Percentiles rank a stretch among this genome's conserved stretches.
Evolutionary conservation across 495 filamentous ascomycete genomes (phyloP).

Genomic region (Penicillium roqueforti): DNA sequence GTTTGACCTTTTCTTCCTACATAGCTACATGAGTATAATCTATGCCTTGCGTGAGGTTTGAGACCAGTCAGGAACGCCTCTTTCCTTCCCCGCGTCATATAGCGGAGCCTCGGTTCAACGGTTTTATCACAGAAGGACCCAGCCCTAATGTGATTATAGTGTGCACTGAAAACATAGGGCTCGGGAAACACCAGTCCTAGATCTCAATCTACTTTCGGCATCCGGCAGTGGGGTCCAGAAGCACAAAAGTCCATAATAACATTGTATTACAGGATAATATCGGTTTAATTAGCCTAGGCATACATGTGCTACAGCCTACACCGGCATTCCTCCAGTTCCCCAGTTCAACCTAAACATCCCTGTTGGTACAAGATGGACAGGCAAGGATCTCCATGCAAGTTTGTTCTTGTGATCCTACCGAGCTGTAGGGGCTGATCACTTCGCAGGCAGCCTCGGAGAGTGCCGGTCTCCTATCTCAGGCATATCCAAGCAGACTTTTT

Average conservation of each 20-base stretch:
- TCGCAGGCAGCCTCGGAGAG: not conserved
- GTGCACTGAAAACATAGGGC: conserved; percentile 2
- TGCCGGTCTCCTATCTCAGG: conserved; percentile 5
- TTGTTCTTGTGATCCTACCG: not conserved
- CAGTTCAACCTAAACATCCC: not conserved
- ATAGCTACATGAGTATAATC: too few relatives aligned
- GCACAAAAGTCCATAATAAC: conserved; percentile 4
- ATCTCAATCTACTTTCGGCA: conserved; percentile 6
- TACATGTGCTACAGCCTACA: conserved; percentile 5
- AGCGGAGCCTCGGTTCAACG: conserved; percentile 14
- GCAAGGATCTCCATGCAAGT: conserved; percentile 1
- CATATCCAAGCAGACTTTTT: not conserved
- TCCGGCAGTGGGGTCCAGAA: conserved; percentile 5
- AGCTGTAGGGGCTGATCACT: conserved; percentile 1
- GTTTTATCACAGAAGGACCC: not conserved
- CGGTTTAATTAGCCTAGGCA: not conserved
- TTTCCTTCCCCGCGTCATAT: conserved; percentile 2
- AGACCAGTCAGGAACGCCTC: conserved; percentile 8
- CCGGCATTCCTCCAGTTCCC: not conserved
- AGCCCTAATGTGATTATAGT: not conserved
- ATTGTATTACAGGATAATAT: not conserved
- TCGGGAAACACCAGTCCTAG: not conserved
- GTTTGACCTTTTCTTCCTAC: too few relatives aligned
- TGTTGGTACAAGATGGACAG: not conserved
- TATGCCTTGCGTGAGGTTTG: conserved; percentile 4